Conservation (phyloP, 768 basidiomycete genomes). For the Pholiota conissans region DNA sequence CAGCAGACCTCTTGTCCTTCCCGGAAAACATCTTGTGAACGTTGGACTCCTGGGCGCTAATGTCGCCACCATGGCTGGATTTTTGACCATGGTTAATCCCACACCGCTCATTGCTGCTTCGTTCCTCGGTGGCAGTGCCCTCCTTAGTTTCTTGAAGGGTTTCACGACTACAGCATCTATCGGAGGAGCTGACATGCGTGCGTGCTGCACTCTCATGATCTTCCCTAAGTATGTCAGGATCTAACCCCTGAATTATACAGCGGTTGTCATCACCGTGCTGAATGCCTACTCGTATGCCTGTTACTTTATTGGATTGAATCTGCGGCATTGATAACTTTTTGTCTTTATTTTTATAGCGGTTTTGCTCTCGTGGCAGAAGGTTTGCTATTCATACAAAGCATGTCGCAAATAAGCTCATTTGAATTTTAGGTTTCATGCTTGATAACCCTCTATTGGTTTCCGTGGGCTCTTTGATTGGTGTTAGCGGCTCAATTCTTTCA, state of each 20-base stretch:
- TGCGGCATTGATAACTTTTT: neutral
- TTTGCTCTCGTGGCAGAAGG: no score
- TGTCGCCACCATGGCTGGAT: conserved; percentile 71
- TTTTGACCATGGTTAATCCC: conserved; percentile 66
- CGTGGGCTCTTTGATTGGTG: conserved; percentile 84
- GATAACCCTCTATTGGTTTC: conserved; percentile 84
- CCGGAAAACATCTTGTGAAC: conserved; percentile 80
- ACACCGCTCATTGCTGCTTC: conserved; percentile 77
- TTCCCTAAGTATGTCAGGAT: conserved; percentile 7
- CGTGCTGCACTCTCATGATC: conserved; percentile 27
- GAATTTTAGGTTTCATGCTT: conserved; percentile 72
- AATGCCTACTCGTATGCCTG: conserved; percentile 76
- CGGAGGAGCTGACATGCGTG: conserved; percentile 93
- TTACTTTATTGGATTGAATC: neutral
- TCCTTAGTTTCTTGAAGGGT: conserved; percentile 83
- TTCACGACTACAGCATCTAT: conserved; percentile 90
- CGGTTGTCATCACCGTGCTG: conserved; percentile 87
- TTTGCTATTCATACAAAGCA: neutral
- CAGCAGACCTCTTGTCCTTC: conserved; percentile 69
- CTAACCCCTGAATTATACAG: conserved; percentile 32
- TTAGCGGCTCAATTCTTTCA: conserved; percentile 87
- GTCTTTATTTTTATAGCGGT: no score
- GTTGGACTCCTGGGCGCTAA: conserved; percentile 71
- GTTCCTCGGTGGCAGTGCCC: conserved; percentile 71
- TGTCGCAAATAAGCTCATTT: conserved; percentile 1